Base-by-base conservation (phyloP, 495 filamentous ascomycete species). In the Cercophora sp. region DNA sequence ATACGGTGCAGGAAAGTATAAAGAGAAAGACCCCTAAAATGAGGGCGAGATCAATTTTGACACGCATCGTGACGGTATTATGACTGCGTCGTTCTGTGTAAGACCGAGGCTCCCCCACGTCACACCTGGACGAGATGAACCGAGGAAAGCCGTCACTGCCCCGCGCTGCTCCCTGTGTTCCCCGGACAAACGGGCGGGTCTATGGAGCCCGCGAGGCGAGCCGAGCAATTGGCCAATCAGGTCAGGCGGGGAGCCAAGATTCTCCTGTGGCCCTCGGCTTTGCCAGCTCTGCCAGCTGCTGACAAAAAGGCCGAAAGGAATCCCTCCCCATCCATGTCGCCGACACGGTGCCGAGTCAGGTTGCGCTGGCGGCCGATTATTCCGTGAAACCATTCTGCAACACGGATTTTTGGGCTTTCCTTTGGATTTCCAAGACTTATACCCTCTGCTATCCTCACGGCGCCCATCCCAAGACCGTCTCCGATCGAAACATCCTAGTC, bases 111-210 rank as follows among this genome's bases (percentile, higher is more conserved):
- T 11, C 23, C 37, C 42, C 41, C 54, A 51, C 49, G 52, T 56
- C 55, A 58, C 56, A 11, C n/a, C n/a, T 50, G 9, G 22, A 31
- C 34, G 34, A 8, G 20, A 53, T 63, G 55, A 63, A 59, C 63
- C 67, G 67, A 70, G 58, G 63, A 63, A 70, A 68, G 67, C 65
- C 67, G 64, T 23, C 10, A 19, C 41, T 54, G 44, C 52, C 61
- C 59, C 63, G 56, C 51, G 48, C 48, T 22, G 26, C 25, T 41
- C 43, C 41, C 19, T 34, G 37, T 36, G 29, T 26, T 22, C 59
- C 55, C 58, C 61, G 64, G 60, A 54, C 59, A 47, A 59, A 56
- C 56, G 61, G 64, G 57, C 29, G 39, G 49, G 51, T 31, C 26
- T 32, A 24, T 31, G 29, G 46, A 32, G 44, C 9, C 32, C 8